A percentile compares a stretch with the other conserved stretches of the same genome.
phyloP scores from a whole-genome alignment of 805 yeast species.

The Starmerella tilneyi region DNA sequence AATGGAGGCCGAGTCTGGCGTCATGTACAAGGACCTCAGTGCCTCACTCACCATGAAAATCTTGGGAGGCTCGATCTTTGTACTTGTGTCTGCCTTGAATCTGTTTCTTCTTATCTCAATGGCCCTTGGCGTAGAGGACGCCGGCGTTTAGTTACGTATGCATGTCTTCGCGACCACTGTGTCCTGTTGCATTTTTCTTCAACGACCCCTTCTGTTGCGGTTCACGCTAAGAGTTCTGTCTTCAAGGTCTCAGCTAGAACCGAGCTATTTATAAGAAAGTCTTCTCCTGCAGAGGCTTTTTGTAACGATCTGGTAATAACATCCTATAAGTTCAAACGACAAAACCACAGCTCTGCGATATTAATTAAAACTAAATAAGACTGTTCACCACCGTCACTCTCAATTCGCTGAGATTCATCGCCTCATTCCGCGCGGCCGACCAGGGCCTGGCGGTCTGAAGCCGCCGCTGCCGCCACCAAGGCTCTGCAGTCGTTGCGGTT shows the following conservation, averaged over 20 bases:
- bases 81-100: conserved; percentile 58
- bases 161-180: too few relatives aligned
- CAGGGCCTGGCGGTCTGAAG: background rate
- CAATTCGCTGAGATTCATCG: background rate
- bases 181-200: background rate
- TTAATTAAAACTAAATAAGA: too few relatives aligned
- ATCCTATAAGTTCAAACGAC: background rate
- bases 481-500: conserved; percentile 12
- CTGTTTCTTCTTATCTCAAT: conserved; percentile 45
- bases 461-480: background rate
- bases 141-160: conserved; percentile 14
- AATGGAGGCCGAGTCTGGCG: conserved; percentile 26
- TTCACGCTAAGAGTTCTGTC: too few relatives aligned
- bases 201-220: background rate
- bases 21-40: conserved; percentile 51
- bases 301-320: background rate
- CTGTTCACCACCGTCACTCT: too few relatives aligned
- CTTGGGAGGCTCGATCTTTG: conserved; percentile 55
- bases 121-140: conserved; percentile 22
- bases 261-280: conserved; percentile 3
- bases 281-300: background rate
- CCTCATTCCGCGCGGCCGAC: conserved; percentile 1
- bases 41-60: conserved; percentile 48
- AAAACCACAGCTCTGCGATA: background rate
- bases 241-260: too few relatives aligned